phyloP scores from a whole-genome alignment of 1,139 yeast genomes.

The Saccharomycopsis hybrid region DNA sequence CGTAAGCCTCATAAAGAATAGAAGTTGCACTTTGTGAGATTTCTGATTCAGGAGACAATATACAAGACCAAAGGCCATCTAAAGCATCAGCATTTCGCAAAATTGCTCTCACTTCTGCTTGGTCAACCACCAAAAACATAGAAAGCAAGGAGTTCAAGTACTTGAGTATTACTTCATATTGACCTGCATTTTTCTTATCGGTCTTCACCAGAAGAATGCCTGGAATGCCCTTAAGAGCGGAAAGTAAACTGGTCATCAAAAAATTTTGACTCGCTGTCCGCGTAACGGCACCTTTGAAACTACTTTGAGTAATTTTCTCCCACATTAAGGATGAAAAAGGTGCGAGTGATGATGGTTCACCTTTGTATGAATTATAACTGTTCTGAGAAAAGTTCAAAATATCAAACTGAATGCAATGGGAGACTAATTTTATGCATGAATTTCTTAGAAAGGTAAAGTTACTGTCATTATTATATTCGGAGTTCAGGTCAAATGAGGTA shows the following conservation, averaged over 20 bases:
- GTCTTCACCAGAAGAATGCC: constrained; percentile 5
- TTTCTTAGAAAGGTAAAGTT: constrained; percentile 16
- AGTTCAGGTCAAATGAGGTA: constrained; percentile 7
- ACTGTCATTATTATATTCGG: not conserved
- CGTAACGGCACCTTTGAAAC: constrained; percentile 21
- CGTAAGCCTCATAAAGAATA: constrained; percentile 69
- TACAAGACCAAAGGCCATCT: constrained; percentile 62
- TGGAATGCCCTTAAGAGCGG: constrained; percentile 8
- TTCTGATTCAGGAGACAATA: constrained; percentile 47
- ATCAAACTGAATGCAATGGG: constrained; percentile 48
- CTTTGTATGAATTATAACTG: constrained; percentile 38
- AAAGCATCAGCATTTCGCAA: constrained; percentile 35
- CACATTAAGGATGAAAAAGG: constrained; percentile 42
- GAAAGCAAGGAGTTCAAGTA: constrained; percentile 12
- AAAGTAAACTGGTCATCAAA: constrained; percentile 11
- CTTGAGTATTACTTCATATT: constrained; percentile 3
- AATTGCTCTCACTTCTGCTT: constrained; percentile 37
- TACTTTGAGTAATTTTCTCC: constrained; percentile 26
- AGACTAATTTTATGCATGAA: constrained; percentile 39
- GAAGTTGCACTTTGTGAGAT: constrained; percentile 66
- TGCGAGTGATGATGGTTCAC: constrained; percentile 34
- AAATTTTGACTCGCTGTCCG: constrained; percentile 11
- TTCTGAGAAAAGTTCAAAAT: constrained; percentile 49
- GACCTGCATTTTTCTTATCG: constrained; percentile 1
- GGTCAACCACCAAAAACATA: constrained; percentile 37